Percentiles rank a stretch among this genome's conserved stretches.
phyloP scores from a whole-genome alignment of 228 moss, liverwort and hornwort genomes.

The Sphagnum magellanicum region DNA sequence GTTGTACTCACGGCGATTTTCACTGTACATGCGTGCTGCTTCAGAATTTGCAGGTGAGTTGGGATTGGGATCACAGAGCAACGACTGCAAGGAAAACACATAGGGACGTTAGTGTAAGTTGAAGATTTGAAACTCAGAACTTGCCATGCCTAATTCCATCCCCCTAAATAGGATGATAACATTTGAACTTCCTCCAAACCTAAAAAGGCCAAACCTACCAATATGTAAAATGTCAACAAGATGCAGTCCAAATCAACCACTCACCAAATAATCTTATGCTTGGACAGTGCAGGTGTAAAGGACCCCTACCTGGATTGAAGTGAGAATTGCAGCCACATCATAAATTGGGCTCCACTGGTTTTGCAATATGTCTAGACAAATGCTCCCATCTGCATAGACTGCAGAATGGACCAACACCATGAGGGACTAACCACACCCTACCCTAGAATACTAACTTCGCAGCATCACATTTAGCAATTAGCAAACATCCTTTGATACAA shows the following conservation, averaged over 20 bases:
- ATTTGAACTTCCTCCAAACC: too few species aligned
- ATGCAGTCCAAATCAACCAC: too few species aligned
- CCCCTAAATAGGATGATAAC: too few species aligned
- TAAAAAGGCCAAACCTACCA: too few species aligned
- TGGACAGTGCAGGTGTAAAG: background rate
- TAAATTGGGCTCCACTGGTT: conserved; percentile 99
- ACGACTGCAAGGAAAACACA: conserved; percentile 46
- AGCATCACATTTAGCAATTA: too few species aligned
- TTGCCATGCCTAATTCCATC: too few species aligned
- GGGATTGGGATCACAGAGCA: conserved; percentile 98
- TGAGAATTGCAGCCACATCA: conserved; percentile 98
- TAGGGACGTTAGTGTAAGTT: too few species aligned
- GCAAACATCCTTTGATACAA: too few species aligned
- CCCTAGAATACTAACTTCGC: background rate
- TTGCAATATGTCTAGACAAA: conserved; percentile 96
- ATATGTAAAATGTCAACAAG: too few species aligned
- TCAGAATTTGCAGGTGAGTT: conserved; percentile 99
- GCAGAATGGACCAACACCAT: conserved; percentile 60
- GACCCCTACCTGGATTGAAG: conserved; percentile 81
- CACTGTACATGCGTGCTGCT: conserved; percentile 99
- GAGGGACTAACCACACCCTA: conserved; percentile 30
- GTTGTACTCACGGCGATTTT: conserved; percentile 98
- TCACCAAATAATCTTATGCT: background rate
- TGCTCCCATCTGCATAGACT: conserved; percentile 27
- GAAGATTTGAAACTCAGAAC: too few species aligned